Base-by-base conservation (phyloP, 768 basidiomycete genomes). In the Exidia glandulosa region DNA sequence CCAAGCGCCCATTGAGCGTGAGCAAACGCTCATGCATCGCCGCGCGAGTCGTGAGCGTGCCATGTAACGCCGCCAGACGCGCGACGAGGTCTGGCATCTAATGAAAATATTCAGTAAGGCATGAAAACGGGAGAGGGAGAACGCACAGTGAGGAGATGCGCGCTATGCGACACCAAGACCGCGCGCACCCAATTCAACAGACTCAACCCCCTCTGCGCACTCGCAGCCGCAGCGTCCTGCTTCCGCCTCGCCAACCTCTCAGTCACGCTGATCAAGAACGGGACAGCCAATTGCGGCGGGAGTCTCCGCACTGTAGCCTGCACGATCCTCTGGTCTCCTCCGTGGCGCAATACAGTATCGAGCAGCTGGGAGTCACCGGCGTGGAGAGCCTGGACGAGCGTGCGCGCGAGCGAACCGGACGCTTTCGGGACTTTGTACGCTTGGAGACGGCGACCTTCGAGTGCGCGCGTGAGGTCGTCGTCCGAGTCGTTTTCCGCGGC, bases 381-480 rank as follows among this genome's bases (percentile, higher is more conserved):
- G 70, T 99, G 96, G 30, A 99, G 74, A 0, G 96, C 95, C 74
- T 99, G 96, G 60, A 95, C 90, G 56, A 99, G 79, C 30, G 95
- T 94, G 59, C 93, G 86, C 30, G 95, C 91, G 61, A 98, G 80
- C 0, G 95, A 94, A 63, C 86, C 84, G 1, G 91, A 84, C 36
- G 94, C 90, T 50, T 64, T 57, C 32, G 50, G 50, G 29, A 54
- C 25, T 31, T 54, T 54, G 50, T 54, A 27, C 1, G 33, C 33
- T 19, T 30, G 32, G 13, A 60, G 58, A 9, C 23, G n/a, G 16
- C 25, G 56, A 13, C 27, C 60, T 19, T 58, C 27, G 19, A n/a
- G 19, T 19, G 41, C 13, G 23, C 27, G 55, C 13, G 41, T 19
- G 12, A n/a, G 19, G 29, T 7, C 7, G n/a, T 74, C 79, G 25